These are phyloP conservation scores for Fraxinus pennsylvanica DNA, from an alignment of 257 asterid species.

Conservation along the genomic window DNA sequence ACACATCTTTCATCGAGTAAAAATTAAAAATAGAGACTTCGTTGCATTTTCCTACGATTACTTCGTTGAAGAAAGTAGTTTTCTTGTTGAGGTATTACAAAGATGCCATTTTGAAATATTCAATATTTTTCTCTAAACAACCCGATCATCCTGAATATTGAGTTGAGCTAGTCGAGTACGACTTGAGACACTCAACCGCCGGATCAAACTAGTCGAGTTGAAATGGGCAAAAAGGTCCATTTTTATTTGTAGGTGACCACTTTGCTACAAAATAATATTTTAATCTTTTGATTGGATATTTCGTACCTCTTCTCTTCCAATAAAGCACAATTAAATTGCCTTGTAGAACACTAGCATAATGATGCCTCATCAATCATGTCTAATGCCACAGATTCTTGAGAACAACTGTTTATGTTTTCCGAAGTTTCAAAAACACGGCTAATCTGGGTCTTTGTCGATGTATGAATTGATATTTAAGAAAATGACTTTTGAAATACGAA, in stretches of 20 bases:
- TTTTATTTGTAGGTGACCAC: neutral
- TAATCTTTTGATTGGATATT: neutral
- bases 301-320: neutral
- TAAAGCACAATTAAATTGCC: neutral
- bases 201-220: no score
- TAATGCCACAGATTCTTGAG: neutral
- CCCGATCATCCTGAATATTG: neutral
- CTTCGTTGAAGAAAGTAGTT: no score
- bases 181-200: no score
- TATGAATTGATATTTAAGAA: neutral
- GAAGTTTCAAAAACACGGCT: neutral
- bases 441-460: neutral
- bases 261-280: neutral
- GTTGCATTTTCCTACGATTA: no score
- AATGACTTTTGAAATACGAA: neutral
- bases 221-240: no score
- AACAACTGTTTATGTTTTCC: neutral
- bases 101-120: no score
- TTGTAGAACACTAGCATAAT: neutral
- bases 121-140: no score
- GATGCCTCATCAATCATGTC: constrained; percentile 1
- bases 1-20: no score
- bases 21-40: no score
- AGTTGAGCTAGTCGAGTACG: neutral
- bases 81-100: neutral